These are phyloP conservation scores for Golubevia pallescens DNA, from an alignment of 1,284 basidiomycete genomes.

Conservation along the genomic window DNA sequence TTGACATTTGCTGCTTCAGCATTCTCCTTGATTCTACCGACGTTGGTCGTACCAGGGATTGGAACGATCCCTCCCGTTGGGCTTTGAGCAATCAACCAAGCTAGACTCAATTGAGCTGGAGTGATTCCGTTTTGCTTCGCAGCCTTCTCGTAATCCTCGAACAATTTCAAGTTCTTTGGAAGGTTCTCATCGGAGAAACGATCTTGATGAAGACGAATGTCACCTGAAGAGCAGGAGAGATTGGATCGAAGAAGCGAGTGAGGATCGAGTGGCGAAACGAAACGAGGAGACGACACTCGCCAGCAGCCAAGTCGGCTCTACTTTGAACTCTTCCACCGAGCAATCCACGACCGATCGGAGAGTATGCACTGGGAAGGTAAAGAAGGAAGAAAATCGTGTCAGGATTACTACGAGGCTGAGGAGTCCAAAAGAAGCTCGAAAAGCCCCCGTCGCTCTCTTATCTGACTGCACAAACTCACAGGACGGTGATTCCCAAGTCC, in stretches of 20 bases:
- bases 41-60: constrained; percentile 42
- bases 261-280: no score
- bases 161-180: constrained; percentile 31
- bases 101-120: constrained; percentile 38
- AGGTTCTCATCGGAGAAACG: constrained; percentile 30
- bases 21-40: constrained; percentile 33
- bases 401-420: no score
- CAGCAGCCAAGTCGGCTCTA: constrained; percentile 21
- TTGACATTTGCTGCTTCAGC: constrained; percentile 17
- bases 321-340: constrained; percentile 28
- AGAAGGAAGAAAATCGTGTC: constrained; percentile 1
- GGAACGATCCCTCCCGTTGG: constrained; percentile 30
- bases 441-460: no score
- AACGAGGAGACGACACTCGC: no score
- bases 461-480: no score
- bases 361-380: constrained; percentile 44
- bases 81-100: constrained; percentile 33
- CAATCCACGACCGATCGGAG: constrained; percentile 26
- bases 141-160: constrained; percentile 23
- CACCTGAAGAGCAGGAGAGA: constrained; percentile 13
- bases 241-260: no score
- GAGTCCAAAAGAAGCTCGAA: no score
- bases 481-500: no score
- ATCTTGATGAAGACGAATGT: constrained; percentile 23
- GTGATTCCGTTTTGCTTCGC: constrained; percentile 7